Conservation (phyloP, 306 rosid genomes). For the Glycyrrhiza uralensis region DNA sequence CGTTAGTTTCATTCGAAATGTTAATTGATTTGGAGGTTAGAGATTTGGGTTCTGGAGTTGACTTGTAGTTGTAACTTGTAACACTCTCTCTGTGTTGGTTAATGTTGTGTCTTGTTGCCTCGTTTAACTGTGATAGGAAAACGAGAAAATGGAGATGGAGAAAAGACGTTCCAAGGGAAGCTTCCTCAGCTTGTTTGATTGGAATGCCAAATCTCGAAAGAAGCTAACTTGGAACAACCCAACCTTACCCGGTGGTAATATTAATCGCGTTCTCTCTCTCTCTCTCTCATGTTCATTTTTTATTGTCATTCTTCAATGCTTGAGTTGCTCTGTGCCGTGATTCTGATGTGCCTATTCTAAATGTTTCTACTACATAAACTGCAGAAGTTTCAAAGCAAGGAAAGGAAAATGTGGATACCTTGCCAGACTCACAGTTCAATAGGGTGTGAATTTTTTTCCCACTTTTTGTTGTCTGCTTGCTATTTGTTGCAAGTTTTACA, state of each 20-base stretch:
- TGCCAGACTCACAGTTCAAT: slow-evolving; percentile 33
- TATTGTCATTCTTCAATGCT: slow-evolving; percentile 3
- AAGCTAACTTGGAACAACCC: slow-evolving; percentile 47
- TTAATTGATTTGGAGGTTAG: background rate
- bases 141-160: slow-evolving; percentile 65
- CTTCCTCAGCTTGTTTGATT: slow-evolving; percentile 81
- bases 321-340: no score
- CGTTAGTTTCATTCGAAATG: slow-evolving; percentile 10
- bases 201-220: slow-evolving; percentile 93
- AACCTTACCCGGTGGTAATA: slow-evolving; percentile 55
- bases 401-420: slow-evolving; percentile 45
- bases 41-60: slow-evolving; percentile 28
- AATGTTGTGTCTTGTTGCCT: background rate
- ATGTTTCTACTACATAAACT: slow-evolving; percentile 26
- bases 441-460: slow-evolving; percentile 41
- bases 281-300: background rate
- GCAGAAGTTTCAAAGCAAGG: slow-evolving; percentile 47
- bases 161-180: slow-evolving; percentile 85
- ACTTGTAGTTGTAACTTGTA: no score
- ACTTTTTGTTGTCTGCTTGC: background rate
- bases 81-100: background rate
- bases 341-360: slow-evolving; percentile 10
- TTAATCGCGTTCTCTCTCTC: background rate
- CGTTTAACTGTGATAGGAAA: slow-evolving; percentile 3
- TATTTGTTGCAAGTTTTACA: background rate